These are phyloP conservation scores for Diaporthe nobilis DNA, from an alignment of 2,329 filamentous ascomycete genomes.

Conservation along the genomic window DNA sequence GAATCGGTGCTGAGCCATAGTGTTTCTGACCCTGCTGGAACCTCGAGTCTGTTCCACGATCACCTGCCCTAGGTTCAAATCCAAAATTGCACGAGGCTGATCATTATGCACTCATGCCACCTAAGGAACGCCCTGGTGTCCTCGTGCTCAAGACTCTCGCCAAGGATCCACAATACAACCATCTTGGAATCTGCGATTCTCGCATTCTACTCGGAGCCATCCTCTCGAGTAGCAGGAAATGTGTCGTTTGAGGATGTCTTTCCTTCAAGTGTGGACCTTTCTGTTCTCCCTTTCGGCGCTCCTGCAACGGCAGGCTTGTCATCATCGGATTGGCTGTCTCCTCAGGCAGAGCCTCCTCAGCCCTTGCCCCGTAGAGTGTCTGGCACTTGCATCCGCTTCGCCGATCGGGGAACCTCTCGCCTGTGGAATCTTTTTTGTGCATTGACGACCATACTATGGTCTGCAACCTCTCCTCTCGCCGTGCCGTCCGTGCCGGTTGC, in stretches of 20 bases:
- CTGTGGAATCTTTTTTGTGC: conserved; percentile 67
- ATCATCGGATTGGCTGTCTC: background rate
- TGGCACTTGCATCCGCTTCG: conserved; percentile 51
- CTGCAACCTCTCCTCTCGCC: conserved; percentile 64
- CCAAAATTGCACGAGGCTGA: background rate
- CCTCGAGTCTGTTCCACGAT: background rate
- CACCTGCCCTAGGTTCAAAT: background rate
- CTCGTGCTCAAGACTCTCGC: background rate
- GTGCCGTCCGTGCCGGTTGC: conserved; percentile 41
- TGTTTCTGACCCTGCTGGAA: background rate
- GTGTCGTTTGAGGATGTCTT: background rate
- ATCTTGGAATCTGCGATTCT: background rate
- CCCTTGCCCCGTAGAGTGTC: conserved; percentile 46
- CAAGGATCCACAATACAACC: no score
- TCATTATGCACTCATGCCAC: background rate
- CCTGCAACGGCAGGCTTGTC: background rate
- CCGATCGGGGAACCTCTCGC: conserved; percentile 65
- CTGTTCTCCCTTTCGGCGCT: background rate
- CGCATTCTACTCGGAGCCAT: background rate
- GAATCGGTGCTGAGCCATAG: no score
- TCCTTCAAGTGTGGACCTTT: background rate
- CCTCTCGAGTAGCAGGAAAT: background rate
- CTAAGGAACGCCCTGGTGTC: no score
- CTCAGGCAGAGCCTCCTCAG: conserved; percentile 34
- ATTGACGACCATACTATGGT: conserved; percentile 77